Conservation (phyloP, 345 rosid genomes). For the Clarkia xantiana region DNA sequence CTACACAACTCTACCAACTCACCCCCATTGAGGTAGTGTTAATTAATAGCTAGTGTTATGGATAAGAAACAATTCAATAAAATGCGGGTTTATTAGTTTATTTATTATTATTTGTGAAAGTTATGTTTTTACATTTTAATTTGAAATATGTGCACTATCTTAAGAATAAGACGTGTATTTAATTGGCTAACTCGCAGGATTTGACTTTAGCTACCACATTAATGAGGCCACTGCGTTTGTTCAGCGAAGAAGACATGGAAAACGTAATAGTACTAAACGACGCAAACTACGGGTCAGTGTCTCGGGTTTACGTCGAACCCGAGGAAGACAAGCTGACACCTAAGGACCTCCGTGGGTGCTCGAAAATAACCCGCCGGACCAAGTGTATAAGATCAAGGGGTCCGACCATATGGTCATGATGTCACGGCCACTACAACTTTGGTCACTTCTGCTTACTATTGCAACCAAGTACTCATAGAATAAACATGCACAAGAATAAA, state of each 20-base stretch:
- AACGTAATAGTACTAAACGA: slow-evolving; percentile 18
- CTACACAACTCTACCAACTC: slow-evolving; percentile 23
- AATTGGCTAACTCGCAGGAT: slow-evolving; percentile 24
- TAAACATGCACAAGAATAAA: no score
- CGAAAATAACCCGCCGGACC: slow-evolving; percentile 30
- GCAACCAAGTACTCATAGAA: slow-evolving; percentile 13
- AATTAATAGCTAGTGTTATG: background rate
- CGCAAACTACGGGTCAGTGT: slow-evolving; percentile 29
- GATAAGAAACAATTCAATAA: no score
- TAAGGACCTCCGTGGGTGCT: slow-evolving; percentile 30
- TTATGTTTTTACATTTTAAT: no score
- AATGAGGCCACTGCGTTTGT: slow-evolving; percentile 27
- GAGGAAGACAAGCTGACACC: slow-evolving; percentile 17
- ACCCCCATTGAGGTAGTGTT: slow-evolving; percentile 35
- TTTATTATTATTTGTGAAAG: no score
- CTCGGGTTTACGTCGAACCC: slow-evolving; percentile 25
- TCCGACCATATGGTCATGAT: slow-evolving; percentile 56
- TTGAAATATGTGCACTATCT: no score
- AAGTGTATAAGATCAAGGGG: slow-evolving; percentile 21
- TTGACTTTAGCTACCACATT: slow-evolving; percentile 30
- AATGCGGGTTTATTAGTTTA: no score
- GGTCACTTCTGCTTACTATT: slow-evolving; percentile 11
- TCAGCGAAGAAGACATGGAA: slow-evolving; percentile 21
- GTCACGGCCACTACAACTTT: slow-evolving; percentile 23
- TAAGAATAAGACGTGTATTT: no score